A percentile compares a stretch with the other conserved stretches of the same genome.
Evolutionary conservation across 1,284 basidiomycete species (phyloP).

Genomic region (Cutaneotrichosporon cutaneum): DNA sequence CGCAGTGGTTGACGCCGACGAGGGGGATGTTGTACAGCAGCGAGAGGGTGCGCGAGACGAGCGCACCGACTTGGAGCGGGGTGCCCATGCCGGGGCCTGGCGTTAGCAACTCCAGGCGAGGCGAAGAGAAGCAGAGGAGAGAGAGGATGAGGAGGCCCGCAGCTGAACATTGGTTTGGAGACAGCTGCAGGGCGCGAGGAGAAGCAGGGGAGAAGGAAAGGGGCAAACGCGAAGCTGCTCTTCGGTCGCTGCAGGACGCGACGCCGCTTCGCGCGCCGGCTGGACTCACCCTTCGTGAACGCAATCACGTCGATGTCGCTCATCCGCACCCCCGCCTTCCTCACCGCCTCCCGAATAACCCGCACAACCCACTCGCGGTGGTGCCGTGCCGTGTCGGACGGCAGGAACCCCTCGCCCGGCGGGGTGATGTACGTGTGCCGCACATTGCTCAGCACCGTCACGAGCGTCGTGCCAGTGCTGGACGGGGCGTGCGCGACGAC

Average conservation of each 20-base stretch:
- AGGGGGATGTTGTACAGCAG: constrained; percentile 87
- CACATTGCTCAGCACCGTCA: constrained; percentile 71
- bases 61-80: constrained; percentile 88
- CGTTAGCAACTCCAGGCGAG: neutral
- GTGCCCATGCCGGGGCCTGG: constrained; percentile 98
- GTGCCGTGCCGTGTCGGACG: constrained; percentile 90
- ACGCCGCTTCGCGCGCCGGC: neutral
- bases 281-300: constrained; percentile 80
- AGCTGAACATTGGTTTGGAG: no score
- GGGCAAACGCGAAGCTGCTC: no score
- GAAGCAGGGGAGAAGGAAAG: no score
- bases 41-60: constrained; percentile 91
- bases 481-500: constrained; percentile 73
- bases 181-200: no score
- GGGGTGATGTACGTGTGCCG: constrained; percentile 98
- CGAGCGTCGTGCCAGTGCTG: constrained; percentile 56
- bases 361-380: constrained; percentile 89
- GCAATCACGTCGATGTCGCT: constrained; percentile 89
- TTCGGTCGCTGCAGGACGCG: no score
- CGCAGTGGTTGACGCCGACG: constrained; percentile 96
- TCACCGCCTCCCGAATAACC: constrained; percentile 78
- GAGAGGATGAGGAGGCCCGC: no score
- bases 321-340: constrained; percentile 68
- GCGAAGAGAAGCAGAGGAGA: no score
- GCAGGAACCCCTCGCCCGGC: constrained; percentile 94